Base-by-base conservation (phyloP, 2,329 filamentous ascomycete species). In the Fusarium bulbicola region DNA sequence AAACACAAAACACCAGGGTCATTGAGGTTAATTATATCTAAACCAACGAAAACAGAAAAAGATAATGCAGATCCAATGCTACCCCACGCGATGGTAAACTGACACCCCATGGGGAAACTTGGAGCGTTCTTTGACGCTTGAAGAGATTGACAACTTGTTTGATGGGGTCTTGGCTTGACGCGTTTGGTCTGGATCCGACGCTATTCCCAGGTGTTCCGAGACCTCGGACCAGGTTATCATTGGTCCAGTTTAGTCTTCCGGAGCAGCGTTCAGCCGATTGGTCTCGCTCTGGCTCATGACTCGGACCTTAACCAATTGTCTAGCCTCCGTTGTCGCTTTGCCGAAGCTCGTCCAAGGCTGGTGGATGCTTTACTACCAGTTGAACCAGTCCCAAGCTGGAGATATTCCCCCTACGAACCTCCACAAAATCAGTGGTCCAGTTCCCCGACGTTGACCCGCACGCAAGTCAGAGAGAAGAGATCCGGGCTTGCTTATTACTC, bases 101-200 rank as follows among this genome's bases (percentile, higher is more conserved):
- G 39, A 42, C 32, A 52, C 64, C 64, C 64, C 64, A 67, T 67
- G 64, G 64, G 64, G 64, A 67, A 67, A 45, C 34, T 60, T 34
- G 47, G 26, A 30, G 32, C 30, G 50, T 66, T 39, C 34, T 21
- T 66, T 18, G 18, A 21, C 13, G 30, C 24, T 21, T 36, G 52
- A 59, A 40, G 39, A 45, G n/a, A 32, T 37, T 66, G 45, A 32
- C 42, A 32, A 53, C 34, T 34, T 30, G 37, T 30, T 37, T 40
- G 40, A 37, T 45, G 45, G 40, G 34, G 45, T 18, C 45, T 67
- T 67, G 45, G 64, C 64, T 39, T 18, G 40, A 37, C 47, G 30
- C 39, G 42, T 58, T 37, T 42, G 18, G 36, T 18, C n/a, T 30
- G 46, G 20, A 36, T 21, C 62, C 39, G 64, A 53, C 26, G 24